A percentile compares a stretch with the other conserved stretches of the same genome.
phyloP scores from a whole-genome alignment of 1,139 yeast genomes.

The Geotrichum carabidarum region DNA sequence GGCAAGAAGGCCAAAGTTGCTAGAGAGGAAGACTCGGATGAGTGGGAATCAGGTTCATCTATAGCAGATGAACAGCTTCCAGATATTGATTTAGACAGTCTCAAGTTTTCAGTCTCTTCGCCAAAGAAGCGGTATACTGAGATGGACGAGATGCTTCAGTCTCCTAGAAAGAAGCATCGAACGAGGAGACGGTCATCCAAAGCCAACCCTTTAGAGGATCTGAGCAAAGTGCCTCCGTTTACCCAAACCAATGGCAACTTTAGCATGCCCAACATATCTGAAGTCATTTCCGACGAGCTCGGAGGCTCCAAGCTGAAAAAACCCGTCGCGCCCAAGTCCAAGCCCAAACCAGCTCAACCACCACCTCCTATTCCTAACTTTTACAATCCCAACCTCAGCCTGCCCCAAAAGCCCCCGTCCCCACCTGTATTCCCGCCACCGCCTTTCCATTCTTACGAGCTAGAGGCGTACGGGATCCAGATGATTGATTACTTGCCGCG shows the following conservation, averaged over 20 bases:
- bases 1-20: neutral
- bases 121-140: slow-evolving; percentile 7
- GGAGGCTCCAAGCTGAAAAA: neutral
- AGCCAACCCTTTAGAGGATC: slow-evolving; percentile 15
- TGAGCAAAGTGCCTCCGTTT: slow-evolving; percentile 39
- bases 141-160: neutral
- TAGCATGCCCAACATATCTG: slow-evolving; percentile 34
- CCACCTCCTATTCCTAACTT: slow-evolving; percentile 3
- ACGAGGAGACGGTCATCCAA: neutral
- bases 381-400: neutral
- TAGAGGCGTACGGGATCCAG: slow-evolving; percentile 20
- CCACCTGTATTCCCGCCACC: slow-evolving; percentile 9
- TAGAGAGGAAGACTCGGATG: neutral
- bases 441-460: slow-evolving; percentile 7
- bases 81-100: neutral
- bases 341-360: neutral
- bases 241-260: slow-evolving; percentile 42
- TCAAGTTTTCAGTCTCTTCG: neutral
- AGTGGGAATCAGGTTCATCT: neutral
- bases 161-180: slow-evolving; percentile 10
- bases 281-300: slow-evolving; percentile 22
- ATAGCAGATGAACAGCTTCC: neutral
- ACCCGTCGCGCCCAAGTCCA: neutral
- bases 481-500: slow-evolving; percentile 27
- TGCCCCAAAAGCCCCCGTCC: slow-evolving; percentile 17